A percentile compares a stretch with the other conserved stretches of the same genome.
Evolutionary conservation across 805 yeast species (phyloP).

Genomic region (Schwanniomyces pseudopolymorphus): DNA sequence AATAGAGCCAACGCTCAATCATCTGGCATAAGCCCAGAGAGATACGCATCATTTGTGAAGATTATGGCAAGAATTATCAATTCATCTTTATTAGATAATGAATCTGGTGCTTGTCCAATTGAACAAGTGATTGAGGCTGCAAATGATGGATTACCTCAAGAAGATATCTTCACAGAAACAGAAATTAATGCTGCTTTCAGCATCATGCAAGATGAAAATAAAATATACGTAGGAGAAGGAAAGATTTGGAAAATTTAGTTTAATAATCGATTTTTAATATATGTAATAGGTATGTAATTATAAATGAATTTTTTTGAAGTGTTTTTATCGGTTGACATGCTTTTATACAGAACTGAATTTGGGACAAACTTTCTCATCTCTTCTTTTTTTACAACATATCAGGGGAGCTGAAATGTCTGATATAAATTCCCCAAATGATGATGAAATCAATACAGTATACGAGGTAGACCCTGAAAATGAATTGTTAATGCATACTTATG

Average conservation of each 20-base stretch:
- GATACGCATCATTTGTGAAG: conserved; percentile 29
- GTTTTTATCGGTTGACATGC: too few species aligned
- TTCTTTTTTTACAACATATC: not conserved
- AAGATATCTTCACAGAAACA: conserved; percentile 29
- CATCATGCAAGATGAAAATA: conserved; percentile 35
- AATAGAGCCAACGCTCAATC: conserved; percentile 18
- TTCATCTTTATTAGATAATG: conserved; percentile 33
- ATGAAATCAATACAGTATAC: not conserved
- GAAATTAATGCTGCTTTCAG: conserved; percentile 33
- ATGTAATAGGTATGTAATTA: not conserved
- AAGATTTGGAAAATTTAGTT: conserved; percentile 36
- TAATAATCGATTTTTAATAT: not conserved
- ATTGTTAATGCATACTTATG: conserved; percentile 36
- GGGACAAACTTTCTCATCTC: not conserved
- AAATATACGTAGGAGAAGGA: conserved; percentile 38
- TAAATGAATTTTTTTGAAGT: not conserved
- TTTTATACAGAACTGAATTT: not conserved
- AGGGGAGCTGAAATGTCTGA: not conserved
- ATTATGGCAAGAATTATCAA: conserved; percentile 31
- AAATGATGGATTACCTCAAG: conserved; percentile 38
- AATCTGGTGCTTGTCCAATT: conserved; percentile 28
- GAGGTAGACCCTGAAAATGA: conserved; percentile 16
- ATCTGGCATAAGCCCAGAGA: conserved; percentile 27
- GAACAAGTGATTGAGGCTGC: conserved; percentile 31
- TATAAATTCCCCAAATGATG: not conserved